Evolutionary conservation across 805 yeast genomes (phyloP), one percentile per base, ranked within the genome.

Genomic region (Naumovozyma dairenensis): DNA sequence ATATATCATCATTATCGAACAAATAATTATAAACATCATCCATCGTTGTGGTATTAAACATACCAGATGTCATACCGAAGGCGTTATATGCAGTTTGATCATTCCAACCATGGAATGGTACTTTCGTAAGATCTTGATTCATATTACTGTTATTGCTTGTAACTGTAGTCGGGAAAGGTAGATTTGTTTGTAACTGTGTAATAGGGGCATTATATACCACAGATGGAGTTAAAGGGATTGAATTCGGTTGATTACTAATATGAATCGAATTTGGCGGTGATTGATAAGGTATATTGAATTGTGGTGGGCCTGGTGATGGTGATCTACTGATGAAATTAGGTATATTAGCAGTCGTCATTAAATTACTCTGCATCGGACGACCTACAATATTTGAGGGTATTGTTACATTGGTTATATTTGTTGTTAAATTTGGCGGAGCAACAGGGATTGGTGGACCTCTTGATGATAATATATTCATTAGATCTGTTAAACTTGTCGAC

Each of bases 21-120:
- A 51, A 36, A 24, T 48, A 51, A 25, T 48, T 53, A 31, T 49
- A 49, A 10, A 53, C 51, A 32, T 53, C 56, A 36, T 53, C 56
- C 54, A 53, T 51, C 3, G 58, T 53, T 4, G 58, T 53, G 2
- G 58, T 53, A 29, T 50, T 49, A 27, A 51, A 53, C 33, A 46
- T 38, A 8, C 46, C 43, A n/a, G 41, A 39, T 2, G 46, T 37
- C 14, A 35, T 32, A 5, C 46, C 46, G 9, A 46, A 29, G 6
- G 44, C 34, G 29, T 42, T 48, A 12, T 33, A 32, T 13, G 50
- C 42, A 19, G 45, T 35, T 26, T 38, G 44, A 20, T 47, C 52
- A 9, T 32, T 36, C 48, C 49, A 44, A 2, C 21, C 17, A 5
- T 19, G 28, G 14, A 18, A 24, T 21, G 14, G n/a, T n/a, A n/a